Evolutionary conservation across 139 green algal species (phyloP), one percentile per base, ranked within the genome.

Genomic region (Nannochloris sp.): DNA sequence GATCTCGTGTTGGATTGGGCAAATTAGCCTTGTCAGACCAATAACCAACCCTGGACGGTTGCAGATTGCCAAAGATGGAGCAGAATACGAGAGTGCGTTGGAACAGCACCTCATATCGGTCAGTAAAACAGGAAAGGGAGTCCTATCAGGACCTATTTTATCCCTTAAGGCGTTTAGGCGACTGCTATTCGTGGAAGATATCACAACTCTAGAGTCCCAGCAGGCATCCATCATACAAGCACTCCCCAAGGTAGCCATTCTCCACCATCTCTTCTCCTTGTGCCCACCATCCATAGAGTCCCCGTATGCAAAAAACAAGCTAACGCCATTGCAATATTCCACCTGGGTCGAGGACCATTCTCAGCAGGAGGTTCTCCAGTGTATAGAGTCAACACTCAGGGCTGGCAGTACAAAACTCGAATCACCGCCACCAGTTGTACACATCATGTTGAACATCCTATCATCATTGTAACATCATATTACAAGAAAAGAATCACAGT

Each of bases 311-410:
- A 81, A 82, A 5, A 82, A 71, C 10, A 74, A 81, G 8, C 67
- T 97, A 16, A 83, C 77, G 0, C 72, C 76, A 13, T 60, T 63
- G 11, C 74, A 84, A 71, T 97, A 95, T 77, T 96, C 88, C 0
- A 61, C 87, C 5, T 98, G 91, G 91, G 76, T 97, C 63, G 91
- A 97, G 66, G 72, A 82, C 53, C 88, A 95, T 72, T 81, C 64
- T 20, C 55, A 62, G 25, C 63, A 61, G 17, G 84, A 91, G 44
- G 72, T 67, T 10, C 23, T 75, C 44, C 66, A 56, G 59, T 73
- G 62, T 59, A 64, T 82, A 37, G 55, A 62, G 9, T 43, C 29
- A 1, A 72, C 73, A 6, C 31, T 84, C 30, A 66, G 58, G 11
- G 76, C 70, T 3, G 64, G 62, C 4, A 62, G 49, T 10, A 12